Base-by-base conservation (phyloP, 129 eudicot species). In the Flaveria bidentis region DNA sequence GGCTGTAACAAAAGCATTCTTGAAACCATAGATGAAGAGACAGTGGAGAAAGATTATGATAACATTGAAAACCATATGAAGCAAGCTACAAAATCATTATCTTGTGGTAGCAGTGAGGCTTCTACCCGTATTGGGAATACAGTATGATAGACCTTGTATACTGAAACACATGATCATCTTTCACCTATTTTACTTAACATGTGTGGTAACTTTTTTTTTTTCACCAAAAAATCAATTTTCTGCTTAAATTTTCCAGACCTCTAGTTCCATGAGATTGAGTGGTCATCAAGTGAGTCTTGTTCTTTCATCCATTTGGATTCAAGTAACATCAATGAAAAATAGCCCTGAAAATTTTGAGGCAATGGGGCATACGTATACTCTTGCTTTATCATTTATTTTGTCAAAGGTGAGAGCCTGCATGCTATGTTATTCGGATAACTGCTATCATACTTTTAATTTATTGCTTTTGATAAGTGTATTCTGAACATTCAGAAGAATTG, bases 261-360 rank as follows among this genome's bases (percentile, higher is more conserved):
- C 70, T 65, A 76, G 81, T 76, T 86, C 88, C 79, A 85, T 91
- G 72, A 76, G 97, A 49, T 47, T 91, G 75, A 91, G 94, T 74
- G 86, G 97, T 69, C 97, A 88, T 76, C 97, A 91, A 82, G 88
- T 88, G 81, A 88, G 91, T 67, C 90, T 91, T 85, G 83, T 91
- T 80, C 91, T 91, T 74, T 88, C 97, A 62, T 88, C 90, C 58
- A 85, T 88, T 82, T 91, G 97, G 97, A 85, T 91, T 83, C 97
- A 91, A 80, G 94, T 93, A 66, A 80, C 87, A 65, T 71, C 74
- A 28, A 62, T 67, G 9, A 91, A 80, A 36, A 91, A 91, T 61
- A 51, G 81, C 76, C 91, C 97, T 28, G 82, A 75, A 81, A 84
- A 82, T 83, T 88, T 88, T 76, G 91, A 86, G 80, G 91, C 94